Conservation (phyloP, 345 rosid species). For the Eucalyptus regnans region DNA sequence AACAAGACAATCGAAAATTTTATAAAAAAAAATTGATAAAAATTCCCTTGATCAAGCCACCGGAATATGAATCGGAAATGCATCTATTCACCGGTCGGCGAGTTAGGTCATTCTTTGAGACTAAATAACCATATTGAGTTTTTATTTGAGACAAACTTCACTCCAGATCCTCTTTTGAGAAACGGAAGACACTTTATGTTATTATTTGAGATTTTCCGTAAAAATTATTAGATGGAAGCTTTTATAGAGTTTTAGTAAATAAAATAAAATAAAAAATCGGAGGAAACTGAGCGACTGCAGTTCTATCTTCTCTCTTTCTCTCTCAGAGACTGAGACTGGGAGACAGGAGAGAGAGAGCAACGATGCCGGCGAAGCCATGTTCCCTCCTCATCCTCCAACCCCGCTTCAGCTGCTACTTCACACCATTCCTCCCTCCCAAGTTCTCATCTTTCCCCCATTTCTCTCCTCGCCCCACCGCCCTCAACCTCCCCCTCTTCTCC, state of each 20-base stretch:
- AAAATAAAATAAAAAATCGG: too few relatives aligned
- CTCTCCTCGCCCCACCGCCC: not conserved
- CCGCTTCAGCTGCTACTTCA: slow-evolving; percentile 13
- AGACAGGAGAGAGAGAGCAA: not conserved
- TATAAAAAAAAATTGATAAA: too few relatives aligned
- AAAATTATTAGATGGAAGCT: not conserved
- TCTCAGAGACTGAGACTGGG: not conserved
- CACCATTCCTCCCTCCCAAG: slow-evolving; percentile 12
- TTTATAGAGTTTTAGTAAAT: not conserved
- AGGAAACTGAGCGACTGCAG: not conserved
- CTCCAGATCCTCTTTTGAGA: too few relatives aligned
- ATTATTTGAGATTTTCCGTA: too few relatives aligned
- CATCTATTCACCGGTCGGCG: too few relatives aligned
- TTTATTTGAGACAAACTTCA: too few relatives aligned
- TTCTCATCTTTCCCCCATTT: not conserved
- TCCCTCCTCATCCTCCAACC: slow-evolving; percentile 13
- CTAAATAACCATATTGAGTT: too few relatives aligned
- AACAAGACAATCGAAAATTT: too few relatives aligned
- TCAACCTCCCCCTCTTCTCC: not conserved
- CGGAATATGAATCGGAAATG: too few relatives aligned
- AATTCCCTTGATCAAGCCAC: too few relatives aligned
- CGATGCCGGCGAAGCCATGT: slow-evolving; percentile 19
- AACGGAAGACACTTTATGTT: too few relatives aligned
- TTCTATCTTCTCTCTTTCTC: not conserved
- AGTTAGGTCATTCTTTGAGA: too few relatives aligned